Conservation (phyloP, 2,329 filamentous ascomycete genomes). For the Ophiocordyceps robertsii region DNA sequence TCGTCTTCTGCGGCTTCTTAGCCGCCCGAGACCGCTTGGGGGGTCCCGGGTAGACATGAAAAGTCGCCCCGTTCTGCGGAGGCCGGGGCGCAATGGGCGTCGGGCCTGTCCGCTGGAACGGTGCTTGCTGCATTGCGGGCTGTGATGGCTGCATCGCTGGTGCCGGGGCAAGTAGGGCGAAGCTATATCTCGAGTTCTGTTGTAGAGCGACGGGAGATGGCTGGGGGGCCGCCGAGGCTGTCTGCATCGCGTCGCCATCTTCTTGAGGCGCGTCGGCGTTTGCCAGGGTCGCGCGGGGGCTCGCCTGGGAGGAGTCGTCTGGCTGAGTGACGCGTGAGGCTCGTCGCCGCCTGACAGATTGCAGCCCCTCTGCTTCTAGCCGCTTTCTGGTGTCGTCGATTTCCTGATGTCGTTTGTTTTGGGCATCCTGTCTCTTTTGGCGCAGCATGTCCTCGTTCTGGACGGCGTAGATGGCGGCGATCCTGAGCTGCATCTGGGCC, state of each 20-base stretch:
- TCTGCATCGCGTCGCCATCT: too few relatives aligned
- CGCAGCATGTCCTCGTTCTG: constrained; percentile 30
- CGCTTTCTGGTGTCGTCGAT: constrained; percentile 20
- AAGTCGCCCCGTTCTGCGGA: constrained; percentile 3
- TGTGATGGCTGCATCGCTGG: too few relatives aligned
- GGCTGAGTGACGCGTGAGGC: background rate
- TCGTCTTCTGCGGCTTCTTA: constrained; percentile 2
- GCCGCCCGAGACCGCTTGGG: constrained; percentile 8
- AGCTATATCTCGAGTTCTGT: too few relatives aligned
- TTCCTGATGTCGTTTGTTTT: constrained; percentile 23
- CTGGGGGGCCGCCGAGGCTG: too few relatives aligned
- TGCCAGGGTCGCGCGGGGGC: too few relatives aligned
- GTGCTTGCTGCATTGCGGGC: constrained; percentile 14
- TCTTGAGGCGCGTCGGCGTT: too few relatives aligned
- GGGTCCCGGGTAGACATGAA: constrained; percentile 15
- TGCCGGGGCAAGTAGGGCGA: too few relatives aligned
- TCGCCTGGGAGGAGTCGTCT: too few relatives aligned
- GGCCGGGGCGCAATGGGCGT: constrained; percentile 8
- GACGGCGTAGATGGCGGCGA: constrained; percentile 29
- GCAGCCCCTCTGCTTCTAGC: constrained; percentile 11
- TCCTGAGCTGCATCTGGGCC: constrained; percentile 25
- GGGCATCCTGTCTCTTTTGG: constrained; percentile 22
- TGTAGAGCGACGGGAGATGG: too few relatives aligned
- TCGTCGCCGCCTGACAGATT: constrained; percentile 7
- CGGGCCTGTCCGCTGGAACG: constrained; percentile 12